Percentiles rank a stretch among this genome's conserved stretches.
phyloP scores from a whole-genome alignment of 345 rosid genomes.

The Schrenkiella parvula region DNA sequence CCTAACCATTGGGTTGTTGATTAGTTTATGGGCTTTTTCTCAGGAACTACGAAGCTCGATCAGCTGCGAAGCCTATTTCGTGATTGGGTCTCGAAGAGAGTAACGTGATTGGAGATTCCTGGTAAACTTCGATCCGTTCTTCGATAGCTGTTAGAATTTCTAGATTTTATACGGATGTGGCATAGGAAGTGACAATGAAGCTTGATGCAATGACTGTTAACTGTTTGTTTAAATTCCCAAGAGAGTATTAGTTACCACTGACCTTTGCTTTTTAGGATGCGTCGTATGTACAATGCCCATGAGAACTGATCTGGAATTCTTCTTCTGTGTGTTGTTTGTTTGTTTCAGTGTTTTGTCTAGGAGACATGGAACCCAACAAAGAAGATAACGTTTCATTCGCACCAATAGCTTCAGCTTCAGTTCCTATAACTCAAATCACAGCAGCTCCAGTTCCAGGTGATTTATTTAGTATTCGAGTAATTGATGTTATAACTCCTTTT shows the following conservation, averaged over 20 bases:
- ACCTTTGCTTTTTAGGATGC: neutral
- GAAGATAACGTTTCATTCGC: constrained; percentile 44
- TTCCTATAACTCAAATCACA: constrained; percentile 31
- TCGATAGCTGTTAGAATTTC: neutral
- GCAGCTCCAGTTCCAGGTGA: constrained; percentile 26
- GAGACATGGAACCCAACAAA: constrained; percentile 53
- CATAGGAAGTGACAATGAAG: neutral
- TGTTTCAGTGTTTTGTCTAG: neutral
- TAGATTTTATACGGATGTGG: neutral
- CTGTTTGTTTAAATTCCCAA: constrained; percentile 22
- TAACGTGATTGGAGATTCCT: constrained; percentile 11
- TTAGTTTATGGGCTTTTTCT: constrained; percentile 14
- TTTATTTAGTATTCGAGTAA: neutral
- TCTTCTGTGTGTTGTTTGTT: neutral
- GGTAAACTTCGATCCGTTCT: neutral
- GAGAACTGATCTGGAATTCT: neutral
- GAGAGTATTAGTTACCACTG: neutral
- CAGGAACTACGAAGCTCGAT: constrained; percentile 19
- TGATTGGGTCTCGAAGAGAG: constrained; percentile 7
- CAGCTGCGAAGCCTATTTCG: neutral
- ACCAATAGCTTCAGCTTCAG: constrained; percentile 38
- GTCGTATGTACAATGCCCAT: neutral
- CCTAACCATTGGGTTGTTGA: constrained; percentile 10
- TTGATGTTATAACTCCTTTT: too few species aligned
- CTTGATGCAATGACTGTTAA: neutral